Percentiles rank a stretch among this genome's conserved stretches.
phyloP scores from a whole-genome alignment of 176 grass and related monocot species.

The barley (Hordeum vulgare) region DNA sequence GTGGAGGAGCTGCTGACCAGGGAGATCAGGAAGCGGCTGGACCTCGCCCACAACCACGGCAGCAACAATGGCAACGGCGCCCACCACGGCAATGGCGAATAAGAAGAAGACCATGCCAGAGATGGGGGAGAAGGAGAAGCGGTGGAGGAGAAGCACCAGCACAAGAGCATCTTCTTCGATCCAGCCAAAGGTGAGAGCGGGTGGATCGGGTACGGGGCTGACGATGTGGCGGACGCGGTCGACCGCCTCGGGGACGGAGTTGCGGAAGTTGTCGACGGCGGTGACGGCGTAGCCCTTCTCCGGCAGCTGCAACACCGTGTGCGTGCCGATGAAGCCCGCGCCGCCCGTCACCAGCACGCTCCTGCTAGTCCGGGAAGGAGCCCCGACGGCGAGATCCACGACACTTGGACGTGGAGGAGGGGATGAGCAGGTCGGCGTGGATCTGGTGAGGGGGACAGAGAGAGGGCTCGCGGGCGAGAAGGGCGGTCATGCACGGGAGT shows the following conservation, averaged over 20 bases:
- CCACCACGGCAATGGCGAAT: background rate
- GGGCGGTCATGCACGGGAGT: too few species aligned
- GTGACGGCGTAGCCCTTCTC: slow-evolving; percentile 59
- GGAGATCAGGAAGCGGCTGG: slow-evolving; percentile 14
- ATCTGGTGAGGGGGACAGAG: too few species aligned
- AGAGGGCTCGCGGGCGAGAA: too few species aligned
- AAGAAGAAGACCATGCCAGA: background rate
- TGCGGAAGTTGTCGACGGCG: slow-evolving; percentile 87
- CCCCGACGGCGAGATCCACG: too few species aligned
- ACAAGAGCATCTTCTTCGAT: slow-evolving; percentile 37
- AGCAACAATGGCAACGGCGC: background rate
- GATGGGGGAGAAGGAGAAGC: too few species aligned
- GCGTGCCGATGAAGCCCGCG: slow-evolving; percentile 89
- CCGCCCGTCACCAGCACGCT: slow-evolving; percentile 88
- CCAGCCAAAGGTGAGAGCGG: slow-evolving; percentile 41
- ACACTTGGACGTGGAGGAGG: too few species aligned
- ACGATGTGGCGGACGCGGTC: slow-evolving; percentile 75
- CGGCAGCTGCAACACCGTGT: slow-evolving; percentile 84
- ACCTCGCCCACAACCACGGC: background rate
- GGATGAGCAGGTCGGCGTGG: too few species aligned
- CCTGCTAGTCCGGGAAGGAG: too few species aligned
- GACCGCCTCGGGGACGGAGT: slow-evolving; percentile 82
- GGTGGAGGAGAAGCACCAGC: background rate
- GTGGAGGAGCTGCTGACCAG: slow-evolving; percentile 29
- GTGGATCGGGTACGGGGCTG: too few species aligned